A percentile compares a stretch with the other conserved stretches of the same genome.
phyloP scores from a whole-genome alignment of 352 stramenopile genomes.

The Pythium periplocum region DNA sequence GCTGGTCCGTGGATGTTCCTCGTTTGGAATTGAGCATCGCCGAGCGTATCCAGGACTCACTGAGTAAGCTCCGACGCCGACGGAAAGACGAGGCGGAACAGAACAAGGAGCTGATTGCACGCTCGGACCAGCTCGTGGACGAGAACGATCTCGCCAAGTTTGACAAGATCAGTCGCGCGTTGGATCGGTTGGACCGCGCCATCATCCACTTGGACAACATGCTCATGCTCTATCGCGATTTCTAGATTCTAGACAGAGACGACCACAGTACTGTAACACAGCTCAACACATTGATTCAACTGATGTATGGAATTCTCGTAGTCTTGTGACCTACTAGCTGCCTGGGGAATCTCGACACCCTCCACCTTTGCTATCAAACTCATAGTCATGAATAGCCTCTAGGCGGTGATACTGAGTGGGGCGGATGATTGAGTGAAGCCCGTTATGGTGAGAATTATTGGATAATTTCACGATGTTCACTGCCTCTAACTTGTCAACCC shows the following conservation, averaged over 20 bases:
- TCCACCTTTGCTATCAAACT: too few species aligned
- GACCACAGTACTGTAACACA: background rate
- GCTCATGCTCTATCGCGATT: slow-evolving; percentile 87
- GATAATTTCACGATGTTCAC: too few species aligned
- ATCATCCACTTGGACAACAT: slow-evolving; percentile 82
- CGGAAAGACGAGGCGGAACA: slow-evolving; percentile 74
- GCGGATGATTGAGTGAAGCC: too few species aligned
- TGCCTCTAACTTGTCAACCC: too few species aligned
- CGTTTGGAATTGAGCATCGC: slow-evolving; percentile 54
- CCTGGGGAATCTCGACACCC: too few species aligned
- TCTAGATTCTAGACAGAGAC: slow-evolving; percentile 30
- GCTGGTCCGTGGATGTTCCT: slow-evolving; percentile 75
- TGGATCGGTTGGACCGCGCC: slow-evolving; percentile 79
- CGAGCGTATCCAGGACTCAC: slow-evolving; percentile 64
- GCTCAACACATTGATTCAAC: too few species aligned
- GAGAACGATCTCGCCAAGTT: slow-evolving; percentile 83
- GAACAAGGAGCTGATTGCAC: slow-evolving; percentile 86
- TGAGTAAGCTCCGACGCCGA: slow-evolving; percentile 64
- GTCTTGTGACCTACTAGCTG: too few species aligned
- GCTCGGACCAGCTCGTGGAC: slow-evolving; percentile 84
- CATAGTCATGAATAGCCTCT: too few species aligned
- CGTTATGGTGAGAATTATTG: too few species aligned
- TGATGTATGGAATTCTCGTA: too few species aligned
- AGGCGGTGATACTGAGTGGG: too few species aligned
- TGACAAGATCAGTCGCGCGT: slow-evolving; percentile 76